phyloP scores from a whole-genome alignment of 208 protist species.

The Angomonas deanei region DNA sequence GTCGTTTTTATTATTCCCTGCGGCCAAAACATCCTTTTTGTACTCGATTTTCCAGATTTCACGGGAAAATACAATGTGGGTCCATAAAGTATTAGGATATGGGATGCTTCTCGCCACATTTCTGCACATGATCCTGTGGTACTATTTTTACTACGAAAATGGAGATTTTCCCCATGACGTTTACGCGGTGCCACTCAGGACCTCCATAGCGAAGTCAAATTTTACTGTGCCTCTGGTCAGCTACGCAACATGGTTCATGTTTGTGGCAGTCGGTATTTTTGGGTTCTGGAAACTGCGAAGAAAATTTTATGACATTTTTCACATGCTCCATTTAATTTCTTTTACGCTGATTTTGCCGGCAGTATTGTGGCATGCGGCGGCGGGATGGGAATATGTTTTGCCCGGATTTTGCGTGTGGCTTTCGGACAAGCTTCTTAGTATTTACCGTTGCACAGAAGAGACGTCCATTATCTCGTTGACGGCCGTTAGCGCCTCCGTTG shows the following conservation, averaged over 20 bases:
- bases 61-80: conserved; percentile 28
- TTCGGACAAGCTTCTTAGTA: conserved; percentile 16
- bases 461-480: background rate
- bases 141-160: conserved; percentile 11
- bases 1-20: conserved; percentile 23
- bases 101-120: conserved; percentile 13
- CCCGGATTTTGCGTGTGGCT: conserved; percentile 26
- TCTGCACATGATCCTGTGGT: conserved; percentile 18
- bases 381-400: conserved; percentile 27
- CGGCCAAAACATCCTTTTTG: conserved; percentile 17
- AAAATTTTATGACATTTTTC: conserved; percentile 27
- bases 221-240: conserved; percentile 31
- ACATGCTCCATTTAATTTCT: conserved; percentile 18
- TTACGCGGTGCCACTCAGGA: background rate
- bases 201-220: conserved; percentile 7
- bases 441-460: conserved; percentile 6
- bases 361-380: conserved; percentile 29
- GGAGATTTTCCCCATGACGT: background rate
- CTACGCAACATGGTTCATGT: conserved; percentile 16
- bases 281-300: conserved; percentile 18
- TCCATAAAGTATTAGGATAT: conserved; percentile 24
- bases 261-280: conserved; percentile 20
- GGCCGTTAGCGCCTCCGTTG: background rate
- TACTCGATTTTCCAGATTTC: conserved; percentile 20
- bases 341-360: conserved; percentile 19